Conservation (phyloP, 257 asterid genomes). For the Paraleonurus japonicus region DNA sequence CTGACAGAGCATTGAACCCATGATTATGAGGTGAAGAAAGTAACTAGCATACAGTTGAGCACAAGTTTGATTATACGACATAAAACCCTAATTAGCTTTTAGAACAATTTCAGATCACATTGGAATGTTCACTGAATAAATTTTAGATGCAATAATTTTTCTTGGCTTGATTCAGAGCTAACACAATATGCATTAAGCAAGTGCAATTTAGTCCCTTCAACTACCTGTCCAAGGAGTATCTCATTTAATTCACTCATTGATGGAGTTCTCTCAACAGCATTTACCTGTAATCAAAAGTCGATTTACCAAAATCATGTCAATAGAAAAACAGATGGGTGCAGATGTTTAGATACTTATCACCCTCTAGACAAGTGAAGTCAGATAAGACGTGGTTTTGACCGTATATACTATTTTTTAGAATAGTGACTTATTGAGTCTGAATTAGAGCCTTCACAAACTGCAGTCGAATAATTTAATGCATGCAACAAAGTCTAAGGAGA, state of each 20-base stretch:
- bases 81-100: background rate
- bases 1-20: background rate
- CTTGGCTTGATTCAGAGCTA: constrained; percentile 21
- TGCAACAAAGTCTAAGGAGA: constrained; percentile 7
- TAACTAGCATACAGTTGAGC: background rate
- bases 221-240: constrained; percentile 95
- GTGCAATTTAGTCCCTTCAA: constrained; percentile 28
- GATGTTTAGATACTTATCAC: constrained; percentile 1
- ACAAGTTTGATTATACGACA: constrained; percentile 9
- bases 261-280: constrained; percentile 95
- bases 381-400: background rate
- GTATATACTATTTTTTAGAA: background rate
- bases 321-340: background rate
- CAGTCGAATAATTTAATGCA: background rate
- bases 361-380: constrained; percentile 6
- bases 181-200: constrained; percentile 12
- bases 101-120: background rate
- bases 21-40: background rate
- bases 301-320: constrained; percentile 15
- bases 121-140: background rate
- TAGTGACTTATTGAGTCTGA: background rate
- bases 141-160: background rate
- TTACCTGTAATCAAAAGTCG: constrained; percentile 58
- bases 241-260: constrained; percentile 99
- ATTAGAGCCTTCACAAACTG: constrained; percentile 2